Conservation (phyloP, 176 grass and related monocot species). For the Poa annua region DNA sequence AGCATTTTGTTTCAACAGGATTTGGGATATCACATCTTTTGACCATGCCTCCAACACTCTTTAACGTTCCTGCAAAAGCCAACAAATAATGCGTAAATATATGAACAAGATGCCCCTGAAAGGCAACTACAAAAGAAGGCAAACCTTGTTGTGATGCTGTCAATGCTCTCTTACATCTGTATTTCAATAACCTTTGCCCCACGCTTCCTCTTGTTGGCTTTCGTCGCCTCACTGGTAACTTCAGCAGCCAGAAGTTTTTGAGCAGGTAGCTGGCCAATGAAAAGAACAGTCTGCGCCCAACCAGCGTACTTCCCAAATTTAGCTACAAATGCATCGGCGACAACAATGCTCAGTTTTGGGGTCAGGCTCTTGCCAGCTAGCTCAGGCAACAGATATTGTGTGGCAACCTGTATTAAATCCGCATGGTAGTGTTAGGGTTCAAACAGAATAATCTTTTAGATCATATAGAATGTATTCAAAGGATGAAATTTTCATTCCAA, state of each 20-base stretch:
- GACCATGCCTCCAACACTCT: not conserved
- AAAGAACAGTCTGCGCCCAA: constrained; percentile 96
- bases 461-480: constrained; percentile 28
- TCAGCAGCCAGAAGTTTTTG: constrained; percentile 48
- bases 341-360: constrained; percentile 63
- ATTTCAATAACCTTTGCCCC: not conserved
- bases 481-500: not conserved
- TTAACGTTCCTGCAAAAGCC: not conserved
- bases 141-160: constrained; percentile 15
- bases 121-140: not conserved
- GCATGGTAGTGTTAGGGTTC: constrained; percentile 17
- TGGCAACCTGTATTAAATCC: constrained; percentile 68
- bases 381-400: constrained; percentile 76
- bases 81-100: not conserved
- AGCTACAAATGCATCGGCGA: constrained; percentile 78
- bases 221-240: not conserved
- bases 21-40: not conserved
- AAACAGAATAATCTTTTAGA: constrained; percentile 16
- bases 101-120: constrained; percentile 4
- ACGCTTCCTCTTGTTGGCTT: constrained; percentile 63
- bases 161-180: not conserved
- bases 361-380: constrained; percentile 72
- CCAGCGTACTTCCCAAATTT: constrained; percentile 89
- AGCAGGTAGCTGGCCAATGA: constrained; percentile 77
- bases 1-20: not conserved